Percentiles rank a stretch among this genome's conserved stretches.
Conservation (phyloP, 139 green algal genomes). For the Coelastrella sp. region DNA sequence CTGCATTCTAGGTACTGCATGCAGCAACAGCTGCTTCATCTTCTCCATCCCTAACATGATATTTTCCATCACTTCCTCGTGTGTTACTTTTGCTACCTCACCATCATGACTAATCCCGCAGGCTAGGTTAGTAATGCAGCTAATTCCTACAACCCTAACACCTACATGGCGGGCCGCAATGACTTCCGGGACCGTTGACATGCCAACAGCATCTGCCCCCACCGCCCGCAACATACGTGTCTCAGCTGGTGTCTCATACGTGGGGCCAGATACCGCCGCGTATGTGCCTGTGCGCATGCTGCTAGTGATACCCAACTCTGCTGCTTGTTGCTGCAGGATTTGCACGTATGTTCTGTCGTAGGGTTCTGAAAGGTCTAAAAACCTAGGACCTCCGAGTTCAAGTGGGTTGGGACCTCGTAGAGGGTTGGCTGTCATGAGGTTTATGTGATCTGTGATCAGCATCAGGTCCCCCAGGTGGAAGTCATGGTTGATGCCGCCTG, state of each 20-base stretch:
- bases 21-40: constrained; percentile 44
- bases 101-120: constrained; percentile 42
- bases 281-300: constrained; percentile 40
- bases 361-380: constrained; percentile 47
- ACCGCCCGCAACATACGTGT: constrained; percentile 47
- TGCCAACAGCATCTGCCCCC: constrained; percentile 50
- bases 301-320: not conserved
- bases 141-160: constrained; percentile 43
- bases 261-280: constrained; percentile 47
- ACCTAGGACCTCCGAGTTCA: constrained; percentile 46
- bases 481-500: constrained; percentile 52
- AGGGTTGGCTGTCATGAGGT: constrained; percentile 52
- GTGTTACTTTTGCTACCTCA: constrained; percentile 35
- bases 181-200: constrained; percentile 53
- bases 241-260: constrained; percentile 56
- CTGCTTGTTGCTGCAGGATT: constrained; percentile 22
- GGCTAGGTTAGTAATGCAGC: constrained; percentile 52
- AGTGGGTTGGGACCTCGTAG: constrained; percentile 47
- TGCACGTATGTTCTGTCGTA: constrained; percentile 33
- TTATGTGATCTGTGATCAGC: constrained; percentile 52
- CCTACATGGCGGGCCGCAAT: constrained; percentile 47
- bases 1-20: constrained; percentile 37
- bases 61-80: constrained; percentile 50
- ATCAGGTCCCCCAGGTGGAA: constrained; percentile 50
- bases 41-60: constrained; percentile 35